Conservation (phyloP, 208 protist genomes). For the Leishmania amazonensis region DNA sequence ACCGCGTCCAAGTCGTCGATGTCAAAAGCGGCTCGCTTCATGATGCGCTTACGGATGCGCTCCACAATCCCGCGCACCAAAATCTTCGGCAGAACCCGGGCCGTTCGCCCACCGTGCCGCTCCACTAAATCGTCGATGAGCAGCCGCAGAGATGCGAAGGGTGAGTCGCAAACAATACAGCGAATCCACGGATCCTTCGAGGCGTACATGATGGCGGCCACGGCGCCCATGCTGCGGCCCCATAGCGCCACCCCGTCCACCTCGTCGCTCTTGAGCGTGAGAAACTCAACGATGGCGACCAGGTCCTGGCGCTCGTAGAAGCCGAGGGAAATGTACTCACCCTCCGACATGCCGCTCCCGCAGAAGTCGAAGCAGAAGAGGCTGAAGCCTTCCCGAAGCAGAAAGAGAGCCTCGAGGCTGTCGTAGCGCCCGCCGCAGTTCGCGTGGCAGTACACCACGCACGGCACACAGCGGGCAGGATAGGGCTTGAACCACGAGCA, state of each 20-base stretch:
- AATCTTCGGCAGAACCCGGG: slow-evolving; percentile 67
- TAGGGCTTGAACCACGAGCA: slow-evolving; percentile 85
- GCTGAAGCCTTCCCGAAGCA: slow-evolving; percentile 87
- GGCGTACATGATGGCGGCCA: slow-evolving; percentile 95
- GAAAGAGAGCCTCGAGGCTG: slow-evolving; percentile 73
- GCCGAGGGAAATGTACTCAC: slow-evolving; percentile 95
- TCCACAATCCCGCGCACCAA: slow-evolving; percentile 83
- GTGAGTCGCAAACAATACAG: slow-evolving; percentile 94
- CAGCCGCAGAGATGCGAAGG: slow-evolving; percentile 88
- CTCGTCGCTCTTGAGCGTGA: slow-evolving; percentile 50
- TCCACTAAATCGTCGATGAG: slow-evolving; percentile 87
- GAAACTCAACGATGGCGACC: slow-evolving; percentile 83
- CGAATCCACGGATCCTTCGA: slow-evolving; percentile 87
- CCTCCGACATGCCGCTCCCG: slow-evolving; percentile 92
- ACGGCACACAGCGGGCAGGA: slow-evolving; percentile 48
- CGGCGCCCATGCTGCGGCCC: slow-evolving; percentile 96
- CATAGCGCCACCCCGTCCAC: slow-evolving; percentile 88
- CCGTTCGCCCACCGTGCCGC: slow-evolving; percentile 41
- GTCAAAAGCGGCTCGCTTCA: slow-evolving; percentile 91
- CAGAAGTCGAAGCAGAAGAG: slow-evolving; percentile 94
- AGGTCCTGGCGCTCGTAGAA: slow-evolving; percentile 96
- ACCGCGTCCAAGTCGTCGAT: slow-evolving; percentile 91
- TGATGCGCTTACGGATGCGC: slow-evolving; percentile 87
- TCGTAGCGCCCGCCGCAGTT: slow-evolving; percentile 89
- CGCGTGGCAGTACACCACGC: slow-evolving; percentile 92